A percentile compares a stretch with the other conserved stretches of the same genome.
Conservation (phyloP, 2,329 filamentous ascomycete species). For the Aspergillus amoenus region DNA sequence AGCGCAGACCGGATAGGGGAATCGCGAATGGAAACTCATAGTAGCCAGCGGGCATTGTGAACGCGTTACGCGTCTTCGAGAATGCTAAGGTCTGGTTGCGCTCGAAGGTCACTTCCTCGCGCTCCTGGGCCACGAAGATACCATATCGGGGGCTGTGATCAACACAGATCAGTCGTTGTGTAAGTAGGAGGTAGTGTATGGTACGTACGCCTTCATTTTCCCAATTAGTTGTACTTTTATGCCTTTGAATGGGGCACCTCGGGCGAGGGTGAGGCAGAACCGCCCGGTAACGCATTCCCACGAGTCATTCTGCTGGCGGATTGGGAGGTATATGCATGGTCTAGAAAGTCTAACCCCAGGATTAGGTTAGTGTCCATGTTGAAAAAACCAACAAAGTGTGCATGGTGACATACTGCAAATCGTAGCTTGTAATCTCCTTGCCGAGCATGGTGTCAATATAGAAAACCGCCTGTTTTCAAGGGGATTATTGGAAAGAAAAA, state of each 20-base stretch:
- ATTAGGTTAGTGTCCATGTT: not conserved
- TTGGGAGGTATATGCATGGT: conserved; percentile 18
- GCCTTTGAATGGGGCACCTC: conserved; percentile 8
- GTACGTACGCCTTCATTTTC: conserved; percentile 16
- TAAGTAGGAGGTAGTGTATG: no score
- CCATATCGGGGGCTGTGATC: not conserved
- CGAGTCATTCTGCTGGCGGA: not conserved
- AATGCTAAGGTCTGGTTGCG: conserved; percentile 15
- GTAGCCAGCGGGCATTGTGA: conserved; percentile 18
- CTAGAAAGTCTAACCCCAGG: conserved; percentile 13
- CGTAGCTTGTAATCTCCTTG: not conserved
- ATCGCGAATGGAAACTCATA: conserved; percentile 23
- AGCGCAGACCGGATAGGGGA: conserved; percentile 8
- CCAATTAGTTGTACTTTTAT: conserved; percentile 19
- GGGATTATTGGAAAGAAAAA: no score
- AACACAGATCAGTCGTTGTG: not conserved
- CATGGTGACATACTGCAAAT: not conserved
- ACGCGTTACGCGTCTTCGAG: conserved; percentile 16
- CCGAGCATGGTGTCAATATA: not conserved
- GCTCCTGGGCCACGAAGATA: not conserved
- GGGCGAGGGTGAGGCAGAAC: conserved; percentile 12
- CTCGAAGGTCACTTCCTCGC: conserved; percentile 16
- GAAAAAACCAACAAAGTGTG: no score
- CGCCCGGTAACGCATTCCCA: conserved; percentile 12
- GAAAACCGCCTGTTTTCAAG: no score